Evolutionary conservation across 1,139 yeast species (phyloP).

Genomic region (Nematodospora anomalae): DNA sequence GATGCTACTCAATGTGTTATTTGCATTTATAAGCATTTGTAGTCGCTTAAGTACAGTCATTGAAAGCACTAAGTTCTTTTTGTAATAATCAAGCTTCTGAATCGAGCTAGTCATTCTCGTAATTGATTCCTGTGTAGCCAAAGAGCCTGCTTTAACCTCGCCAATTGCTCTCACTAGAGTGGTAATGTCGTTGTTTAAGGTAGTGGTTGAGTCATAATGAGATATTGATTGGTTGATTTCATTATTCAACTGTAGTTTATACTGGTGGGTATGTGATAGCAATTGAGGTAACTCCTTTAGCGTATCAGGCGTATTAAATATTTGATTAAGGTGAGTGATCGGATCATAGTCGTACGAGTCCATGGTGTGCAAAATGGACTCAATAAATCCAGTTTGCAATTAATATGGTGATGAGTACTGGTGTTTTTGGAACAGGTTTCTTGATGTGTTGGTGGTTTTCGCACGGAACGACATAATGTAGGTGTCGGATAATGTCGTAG

Average conservation of each 20-base stretch:
- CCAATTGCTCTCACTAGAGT: constrained; percentile 7
- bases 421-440: not conserved
- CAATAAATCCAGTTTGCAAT: no score
- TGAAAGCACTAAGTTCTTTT: constrained; percentile 75
- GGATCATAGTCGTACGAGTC: constrained; percentile 20
- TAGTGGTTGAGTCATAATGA: constrained; percentile 6
- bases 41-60: constrained; percentile 86
- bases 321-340: constrained; percentile 29
- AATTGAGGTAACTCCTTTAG: constrained; percentile 49
- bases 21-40: constrained; percentile 83
- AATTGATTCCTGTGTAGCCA: constrained; percentile 60
- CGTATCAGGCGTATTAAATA: constrained; percentile 44
- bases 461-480: not conserved
- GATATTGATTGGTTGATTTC: constrained; percentile 29
- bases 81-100: constrained; percentile 74
- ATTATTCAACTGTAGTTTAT: constrained; percentile 46
- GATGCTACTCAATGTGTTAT: constrained; percentile 57
- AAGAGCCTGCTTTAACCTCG: constrained; percentile 29
- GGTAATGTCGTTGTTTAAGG: constrained; percentile 8
- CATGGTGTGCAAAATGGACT: no score
- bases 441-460: not conserved
- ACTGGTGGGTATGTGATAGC: constrained; percentile 36
- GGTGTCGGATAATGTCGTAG: not conserved
- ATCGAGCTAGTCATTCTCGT: constrained; percentile 73
- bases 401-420: not conserved